Base-by-base conservation (phyloP, 2,329 filamentous ascomycete species). In the Fusarium avenaceum region DNA sequence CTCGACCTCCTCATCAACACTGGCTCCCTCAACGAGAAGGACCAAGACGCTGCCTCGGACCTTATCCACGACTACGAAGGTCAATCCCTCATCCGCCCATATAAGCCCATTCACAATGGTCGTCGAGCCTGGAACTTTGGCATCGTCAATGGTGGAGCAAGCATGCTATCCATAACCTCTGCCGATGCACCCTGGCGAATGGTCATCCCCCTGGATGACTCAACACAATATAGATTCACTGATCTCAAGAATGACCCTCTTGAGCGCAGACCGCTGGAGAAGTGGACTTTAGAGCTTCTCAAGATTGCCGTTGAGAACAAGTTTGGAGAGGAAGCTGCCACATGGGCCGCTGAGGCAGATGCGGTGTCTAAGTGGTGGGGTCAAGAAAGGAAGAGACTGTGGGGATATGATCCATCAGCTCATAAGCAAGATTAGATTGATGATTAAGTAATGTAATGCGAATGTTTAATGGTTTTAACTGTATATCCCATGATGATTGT, bases 1-100 rank as follows among this genome's bases (percentile, higher is more conserved):
- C 72, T 79, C 33, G 77, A 79, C 15, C 65, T 79, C 0, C 76
- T 79, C 13, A 65, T 76, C 20, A 76, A 78, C 48, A 78, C 75
- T 0, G 74, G 69, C 10, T 79, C 77, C 1, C 73, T 79, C 11
- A 71, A 73, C 46, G 49, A 70, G 14, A 63, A 67, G n/a, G 73
- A 75, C 35, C 65, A 54, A 4, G 44, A 58, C 7, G 74, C 74
- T 2, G 76, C 76, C 2, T 60, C 54, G 1, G 75, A 77, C 24
- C 63, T 79, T 4, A 62, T 73, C 19, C 62, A 72, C 8, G 77
- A 77, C 47, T 79, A 78, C 56, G 77, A 79, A 44, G 77, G 77
- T 15, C 76, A 79, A 39, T 78, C 76, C 3, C 64, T 79, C 35
- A 72, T 79, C 39, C 76, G 77, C 1, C 70, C 73, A 0, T 69